phyloP scores from a whole-genome alignment of 164 flowering plant species.

The Magnolia kwangsiensis region DNA sequence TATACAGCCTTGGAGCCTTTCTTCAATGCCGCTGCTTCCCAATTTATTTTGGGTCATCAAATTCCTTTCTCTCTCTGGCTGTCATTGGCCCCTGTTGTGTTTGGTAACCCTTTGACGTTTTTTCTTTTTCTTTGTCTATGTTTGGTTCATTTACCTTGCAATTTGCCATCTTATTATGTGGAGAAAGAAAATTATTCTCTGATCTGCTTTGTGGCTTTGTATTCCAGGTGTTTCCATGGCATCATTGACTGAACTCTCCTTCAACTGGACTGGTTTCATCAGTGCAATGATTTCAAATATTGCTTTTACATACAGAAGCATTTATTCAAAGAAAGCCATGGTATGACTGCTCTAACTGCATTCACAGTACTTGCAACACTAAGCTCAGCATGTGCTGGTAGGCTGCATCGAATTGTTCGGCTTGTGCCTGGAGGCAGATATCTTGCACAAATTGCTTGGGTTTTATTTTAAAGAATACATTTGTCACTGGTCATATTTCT shows the following conservation, averaged over 20 bases:
- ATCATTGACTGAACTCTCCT: conserved; percentile 66
- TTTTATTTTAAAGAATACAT: too few relatives aligned
- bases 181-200: background rate
- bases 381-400: background rate
- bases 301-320: conserved; percentile 58
- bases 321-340: conserved; percentile 67
- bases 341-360: conserved; percentile 19
- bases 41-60: conserved; percentile 59
- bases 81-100: conserved; percentile 61
- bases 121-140: background rate
- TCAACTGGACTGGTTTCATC: conserved; percentile 59
- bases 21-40: conserved; percentile 66
- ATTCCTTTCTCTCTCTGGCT: conserved; percentile 57
- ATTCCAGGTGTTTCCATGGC: conserved; percentile 63
- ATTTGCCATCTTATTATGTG: background rate
- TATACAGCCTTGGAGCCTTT: conserved; percentile 59
- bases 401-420: background rate
- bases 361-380: background rate
- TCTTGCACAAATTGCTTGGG: background rate
- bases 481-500: too few relatives aligned
- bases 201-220: conserved; percentile 7
- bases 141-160: background rate
- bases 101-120: conserved; percentile 30
- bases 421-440: background rate
- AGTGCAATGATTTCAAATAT: conserved; percentile 67